phyloP scores from a whole-genome alignment of 1,284 basidiomycete species.

The Dichomitus squalens region DNA sequence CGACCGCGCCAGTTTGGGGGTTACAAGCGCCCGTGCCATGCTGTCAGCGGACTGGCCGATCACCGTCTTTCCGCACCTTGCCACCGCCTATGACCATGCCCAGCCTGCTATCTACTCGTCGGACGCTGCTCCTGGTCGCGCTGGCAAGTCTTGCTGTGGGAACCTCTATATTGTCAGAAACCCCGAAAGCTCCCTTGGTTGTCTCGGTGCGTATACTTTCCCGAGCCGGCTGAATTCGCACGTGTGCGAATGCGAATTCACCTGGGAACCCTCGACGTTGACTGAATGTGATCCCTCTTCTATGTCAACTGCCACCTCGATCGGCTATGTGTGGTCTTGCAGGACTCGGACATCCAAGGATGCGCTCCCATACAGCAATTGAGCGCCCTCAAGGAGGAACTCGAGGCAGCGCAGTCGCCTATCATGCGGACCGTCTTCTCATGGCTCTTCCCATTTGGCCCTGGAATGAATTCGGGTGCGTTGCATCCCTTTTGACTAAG shows the following conservation, averaged over 20 bases:
- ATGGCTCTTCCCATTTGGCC: constrained; percentile 83
- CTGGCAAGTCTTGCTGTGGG: constrained; percentile 27
- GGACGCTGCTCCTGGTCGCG: constrained; percentile 29
- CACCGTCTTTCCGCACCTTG: constrained; percentile 1
- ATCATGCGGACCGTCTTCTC: constrained; percentile 77
- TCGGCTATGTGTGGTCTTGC: neutral
- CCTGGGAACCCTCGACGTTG: constrained; percentile 3
- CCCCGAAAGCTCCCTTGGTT: constrained; percentile 20
- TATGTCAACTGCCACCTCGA: neutral
- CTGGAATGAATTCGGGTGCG: constrained; percentile 80
- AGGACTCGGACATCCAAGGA: constrained; percentile 41
- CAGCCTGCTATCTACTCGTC: constrained; percentile 20
- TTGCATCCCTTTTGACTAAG: constrained; percentile 1
- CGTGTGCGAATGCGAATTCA: constrained; percentile 21
- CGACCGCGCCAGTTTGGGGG: neutral
- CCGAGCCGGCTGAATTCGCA: constrained; percentile 23
- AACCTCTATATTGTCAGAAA: constrained; percentile 21
- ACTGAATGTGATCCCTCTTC: neutral
- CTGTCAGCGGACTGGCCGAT: neutral
- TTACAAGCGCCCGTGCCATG: neutral
- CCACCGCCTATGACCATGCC: constrained; percentile 21
- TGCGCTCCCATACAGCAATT: constrained; percentile 57
- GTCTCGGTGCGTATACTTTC: constrained; percentile 28
- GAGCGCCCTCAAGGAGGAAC: constrained; percentile 55
- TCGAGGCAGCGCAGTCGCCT: constrained; percentile 67